Evolutionary conservation across 2,329 filamentous ascomycete genomes (phyloP), one percentile per base, ranked within the genome.

Genomic region (Phialemonium atrogriseum): DNA sequence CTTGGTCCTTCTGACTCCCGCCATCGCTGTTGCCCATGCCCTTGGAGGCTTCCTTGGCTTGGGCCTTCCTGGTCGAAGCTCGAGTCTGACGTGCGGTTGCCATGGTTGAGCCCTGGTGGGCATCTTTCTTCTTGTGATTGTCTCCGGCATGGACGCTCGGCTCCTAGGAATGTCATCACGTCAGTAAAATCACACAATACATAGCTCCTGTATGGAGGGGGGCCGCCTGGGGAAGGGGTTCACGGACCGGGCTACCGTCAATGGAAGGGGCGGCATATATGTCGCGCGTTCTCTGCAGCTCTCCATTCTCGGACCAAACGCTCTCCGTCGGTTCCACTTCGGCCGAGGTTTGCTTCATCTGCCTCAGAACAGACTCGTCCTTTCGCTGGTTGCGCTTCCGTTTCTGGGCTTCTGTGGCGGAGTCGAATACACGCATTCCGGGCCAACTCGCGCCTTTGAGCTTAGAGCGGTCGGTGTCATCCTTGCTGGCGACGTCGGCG

Each of bases 351-450:
- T 67, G 54, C 44, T 77, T 68, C 55, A 89, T 76, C 36, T 73
- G 70, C 34, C 73, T 64, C 14, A 86, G 59, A n/a, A 85, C 77
- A 1, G 75, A 78, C n/a, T 64, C 68, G 33, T 80, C 74, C 53
- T 89, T 89, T 46, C 80, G 77, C 55, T 89, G 84, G 50, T 88
- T 88, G 31, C 84, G 68, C 58, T 76, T 84, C 27, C 78, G 70
- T 45, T 76, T 80, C 67, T 83, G 80, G 38, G 80, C 73, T 11
- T 77, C 70, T 5, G 79, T 83, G 5, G 84, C 84, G 32, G 84
- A 77, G 53, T 89, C 84, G 50, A 88, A 87, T n/a, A 85, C 68
- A 32, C 74, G 72, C 83, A 88, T 88, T 12, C 84, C 84, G 3
- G 80, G 78, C 68, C 78, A 86, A 27, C 75, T 62, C n/a, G 79